Evolutionary conservation across 2,329 filamentous ascomycete species (phyloP).

Genomic region (Aspergillus eucalypticola): DNA sequence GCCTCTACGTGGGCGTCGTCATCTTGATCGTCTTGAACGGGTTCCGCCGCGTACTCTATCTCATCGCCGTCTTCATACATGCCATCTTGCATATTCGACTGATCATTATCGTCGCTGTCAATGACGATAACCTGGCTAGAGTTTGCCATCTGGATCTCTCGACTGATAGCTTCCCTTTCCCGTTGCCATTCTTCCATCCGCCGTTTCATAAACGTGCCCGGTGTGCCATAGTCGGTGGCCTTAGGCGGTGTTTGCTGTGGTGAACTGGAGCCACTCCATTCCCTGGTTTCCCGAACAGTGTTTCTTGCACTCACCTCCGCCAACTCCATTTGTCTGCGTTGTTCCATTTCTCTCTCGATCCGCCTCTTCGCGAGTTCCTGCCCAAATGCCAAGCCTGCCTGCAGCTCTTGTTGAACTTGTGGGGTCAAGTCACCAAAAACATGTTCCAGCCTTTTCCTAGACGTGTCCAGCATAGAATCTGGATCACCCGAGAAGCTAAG

Average conservation of each 20-base stretch:
- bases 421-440: slow-evolving; percentile 41
- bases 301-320: slow-evolving; percentile 3
- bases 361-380: slow-evolving; percentile 45
- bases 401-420: slow-evolving; percentile 42
- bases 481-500: slow-evolving; percentile 11
- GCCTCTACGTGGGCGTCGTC: slow-evolving; percentile 19
- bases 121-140: slow-evolving; percentile 48
- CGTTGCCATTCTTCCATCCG: slow-evolving; percentile 47
- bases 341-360: slow-evolving; percentile 19
- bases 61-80: slow-evolving; percentile 5
- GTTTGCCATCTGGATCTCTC: slow-evolving; percentile 46
- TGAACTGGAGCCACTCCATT: slow-evolving; percentile 12
- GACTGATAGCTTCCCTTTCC: slow-evolving; percentile 48
- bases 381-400: slow-evolving; percentile 44
- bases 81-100: slow-evolving; percentile 10
- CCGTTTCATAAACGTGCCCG: slow-evolving; percentile 27
- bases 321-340: slow-evolving; percentile 3
- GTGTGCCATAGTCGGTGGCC: slow-evolving; percentile 10
- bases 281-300: neutral
- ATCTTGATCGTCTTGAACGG: slow-evolving; percentile 10
- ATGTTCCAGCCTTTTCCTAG: slow-evolving; percentile 34
- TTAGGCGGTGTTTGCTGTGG: slow-evolving; percentile 9
- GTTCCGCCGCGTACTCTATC: slow-evolving; percentile 4
- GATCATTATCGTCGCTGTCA: slow-evolving; percentile 38
- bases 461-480: slow-evolving; percentile 21